phyloP scores from a whole-genome alignment of 768 basidiomycete species.

The Leccinellum albellum region DNA sequence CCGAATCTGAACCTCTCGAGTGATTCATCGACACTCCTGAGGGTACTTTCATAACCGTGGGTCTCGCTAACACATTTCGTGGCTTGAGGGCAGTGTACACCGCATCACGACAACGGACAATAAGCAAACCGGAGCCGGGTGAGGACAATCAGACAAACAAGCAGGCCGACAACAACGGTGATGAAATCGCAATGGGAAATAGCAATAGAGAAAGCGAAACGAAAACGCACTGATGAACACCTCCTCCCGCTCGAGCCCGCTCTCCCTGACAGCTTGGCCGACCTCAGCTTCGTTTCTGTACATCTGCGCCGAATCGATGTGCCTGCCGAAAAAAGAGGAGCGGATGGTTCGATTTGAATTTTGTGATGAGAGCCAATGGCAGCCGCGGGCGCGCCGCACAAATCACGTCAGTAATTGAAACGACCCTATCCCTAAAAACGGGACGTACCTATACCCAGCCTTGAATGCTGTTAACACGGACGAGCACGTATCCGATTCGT shows the following conservation, averaged over 20 bases:
- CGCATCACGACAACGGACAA: background rate
- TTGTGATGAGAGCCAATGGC: background rate
- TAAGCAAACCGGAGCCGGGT: too few relatives aligned
- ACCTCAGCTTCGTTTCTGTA: conserved; percentile 66
- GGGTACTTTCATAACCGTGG: conserved; percentile 62
- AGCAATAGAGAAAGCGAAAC: background rate
- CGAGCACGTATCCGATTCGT: conserved; percentile 39
- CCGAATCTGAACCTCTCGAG: conserved; percentile 56
- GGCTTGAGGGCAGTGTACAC: conserved; percentile 31
- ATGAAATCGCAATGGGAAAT: too few relatives aligned
- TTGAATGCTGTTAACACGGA: conserved; percentile 61
- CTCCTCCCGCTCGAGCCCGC: conserved; percentile 50
- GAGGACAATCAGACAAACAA: too few relatives aligned
- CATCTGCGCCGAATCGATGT: conserved; percentile 68
- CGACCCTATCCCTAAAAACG: background rate
- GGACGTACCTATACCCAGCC: conserved; percentile 56
- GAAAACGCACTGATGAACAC: conserved; percentile 62
- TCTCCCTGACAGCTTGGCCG: conserved; percentile 54
- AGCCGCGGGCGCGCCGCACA: conserved; percentile 25
- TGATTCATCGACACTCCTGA: conserved; percentile 57
- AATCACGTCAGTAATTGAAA: background rate
- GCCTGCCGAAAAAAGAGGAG: conserved; percentile 37
- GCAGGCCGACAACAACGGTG: too few relatives aligned
- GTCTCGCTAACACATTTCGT: conserved; percentile 57
- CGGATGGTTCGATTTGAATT: background rate